Evolutionary conservation across 1,284 basidiomycete species (phyloP).

Genomic region (Ceratobasidium sp.): DNA sequence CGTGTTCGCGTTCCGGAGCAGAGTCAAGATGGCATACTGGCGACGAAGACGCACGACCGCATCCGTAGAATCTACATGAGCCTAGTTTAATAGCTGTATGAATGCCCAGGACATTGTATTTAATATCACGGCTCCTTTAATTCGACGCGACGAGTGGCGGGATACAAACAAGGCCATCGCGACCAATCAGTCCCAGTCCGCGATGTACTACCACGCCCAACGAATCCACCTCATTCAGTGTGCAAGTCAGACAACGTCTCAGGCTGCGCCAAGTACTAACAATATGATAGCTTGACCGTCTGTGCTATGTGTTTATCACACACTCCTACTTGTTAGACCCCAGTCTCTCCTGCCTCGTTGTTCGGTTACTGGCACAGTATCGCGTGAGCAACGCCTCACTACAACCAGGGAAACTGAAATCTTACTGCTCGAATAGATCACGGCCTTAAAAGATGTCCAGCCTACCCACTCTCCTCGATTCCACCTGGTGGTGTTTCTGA

Average conservation of each 20-base stretch:
- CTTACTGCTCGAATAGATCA: neutral
- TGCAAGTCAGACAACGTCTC: neutral
- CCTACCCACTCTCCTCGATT: constrained; percentile 13
- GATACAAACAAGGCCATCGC: neutral
- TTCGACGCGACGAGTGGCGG: too few relatives aligned
- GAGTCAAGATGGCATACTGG: constrained; percentile 7
- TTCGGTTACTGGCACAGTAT: constrained; percentile 19
- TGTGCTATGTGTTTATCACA: constrained; percentile 28
- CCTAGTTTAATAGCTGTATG: too few relatives aligned
- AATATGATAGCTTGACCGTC: constrained; percentile 10
- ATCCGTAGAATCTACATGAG: too few relatives aligned
- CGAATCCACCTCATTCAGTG: constrained; percentile 36
- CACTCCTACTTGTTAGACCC: constrained; percentile 22
- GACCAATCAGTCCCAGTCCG: neutral
- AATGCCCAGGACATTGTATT: too few relatives aligned
- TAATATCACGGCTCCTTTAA: neutral
- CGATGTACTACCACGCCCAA: constrained; percentile 37
- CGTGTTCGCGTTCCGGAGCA: neutral
- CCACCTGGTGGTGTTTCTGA: constrained; percentile 6
- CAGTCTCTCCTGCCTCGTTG: constrained; percentile 4
- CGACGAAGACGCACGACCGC: neutral
- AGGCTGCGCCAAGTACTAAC: neutral
- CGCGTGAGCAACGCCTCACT: neutral
- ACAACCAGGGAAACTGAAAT: neutral
- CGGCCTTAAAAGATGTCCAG: constrained; percentile 22